A percentile compares a stretch with the other conserved stretches of the same genome.
Conservation (phyloP, 495 filamentous ascomycete species). For the Penicillium bovifimosum region DNA sequence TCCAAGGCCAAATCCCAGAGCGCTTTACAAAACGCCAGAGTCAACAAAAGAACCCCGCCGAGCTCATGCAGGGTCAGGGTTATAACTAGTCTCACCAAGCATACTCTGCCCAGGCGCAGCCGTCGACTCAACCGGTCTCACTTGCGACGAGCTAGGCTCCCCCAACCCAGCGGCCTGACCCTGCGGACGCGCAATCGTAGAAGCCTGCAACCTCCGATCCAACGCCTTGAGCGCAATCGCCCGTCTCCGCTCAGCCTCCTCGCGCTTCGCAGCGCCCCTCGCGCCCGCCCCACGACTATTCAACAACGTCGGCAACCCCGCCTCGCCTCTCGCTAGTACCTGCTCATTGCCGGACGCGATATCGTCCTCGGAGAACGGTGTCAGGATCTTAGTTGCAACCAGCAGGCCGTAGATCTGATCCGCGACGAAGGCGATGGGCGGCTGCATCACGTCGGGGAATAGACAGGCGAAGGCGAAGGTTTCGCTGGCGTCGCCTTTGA, state of each 20-base stretch:
- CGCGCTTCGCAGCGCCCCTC: slow-evolving; percentile 54
- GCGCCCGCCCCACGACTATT: slow-evolving; percentile 36
- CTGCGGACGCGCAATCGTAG: slow-evolving; percentile 49
- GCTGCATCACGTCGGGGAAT: slow-evolving; percentile 83
- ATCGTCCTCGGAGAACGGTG: slow-evolving; percentile 81
- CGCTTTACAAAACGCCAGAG: slow-evolving; percentile 2
- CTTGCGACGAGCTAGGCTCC: slow-evolving; percentile 38
- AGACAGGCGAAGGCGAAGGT: slow-evolving; percentile 94
- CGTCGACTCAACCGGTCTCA: slow-evolving; percentile 28
- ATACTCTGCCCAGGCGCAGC: slow-evolving; percentile 41
- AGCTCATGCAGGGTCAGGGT: slow-evolving; percentile 53
- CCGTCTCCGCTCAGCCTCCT: slow-evolving; percentile 86
- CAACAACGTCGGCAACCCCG: slow-evolving; percentile 57
- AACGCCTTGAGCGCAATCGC: slow-evolving; percentile 85
- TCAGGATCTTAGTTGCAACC: slow-evolving; percentile 68
- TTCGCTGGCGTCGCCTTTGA: slow-evolving; percentile 84
- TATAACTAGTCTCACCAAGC: slow-evolving; percentile 65
- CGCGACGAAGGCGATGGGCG: slow-evolving; percentile 65
- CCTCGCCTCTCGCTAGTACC: slow-evolving; percentile 62
- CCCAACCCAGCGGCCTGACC: slow-evolving; percentile 19
- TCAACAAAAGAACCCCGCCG: neutral
- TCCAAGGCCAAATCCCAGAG: slow-evolving; percentile 7
- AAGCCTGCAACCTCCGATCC: slow-evolving; percentile 85
- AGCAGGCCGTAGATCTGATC: slow-evolving; percentile 69
- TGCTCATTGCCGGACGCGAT: slow-evolving; percentile 74